Evolutionary conservation across 257 asterid genomes (phyloP).

Genomic region (Forsythia viridissima): DNA sequence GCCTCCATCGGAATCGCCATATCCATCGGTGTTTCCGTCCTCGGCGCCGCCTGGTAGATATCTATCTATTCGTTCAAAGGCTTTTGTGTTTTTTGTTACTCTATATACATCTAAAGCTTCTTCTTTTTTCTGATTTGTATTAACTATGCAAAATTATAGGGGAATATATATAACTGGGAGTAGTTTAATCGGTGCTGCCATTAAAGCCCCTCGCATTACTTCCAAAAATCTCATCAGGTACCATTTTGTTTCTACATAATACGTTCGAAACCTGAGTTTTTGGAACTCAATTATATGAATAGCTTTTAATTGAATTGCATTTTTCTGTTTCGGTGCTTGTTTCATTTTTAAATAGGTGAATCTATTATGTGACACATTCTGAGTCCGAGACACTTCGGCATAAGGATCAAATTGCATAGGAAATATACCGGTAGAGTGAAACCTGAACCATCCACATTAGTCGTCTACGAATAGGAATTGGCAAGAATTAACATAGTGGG

Average conservation of each 20-base stretch:
- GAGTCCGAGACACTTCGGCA: background rate
- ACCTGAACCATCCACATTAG: background rate
- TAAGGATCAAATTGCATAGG: slow-evolving; percentile 7
- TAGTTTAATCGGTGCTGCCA: slow-evolving; percentile 83
- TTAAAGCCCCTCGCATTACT: slow-evolving; percentile 81
- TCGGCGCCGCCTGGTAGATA: slow-evolving; percentile 93
- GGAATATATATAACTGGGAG: slow-evolving; percentile 83
- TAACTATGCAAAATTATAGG: slow-evolving; percentile 34
- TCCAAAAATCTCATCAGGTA: slow-evolving; percentile 84
- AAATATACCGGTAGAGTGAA: background rate
- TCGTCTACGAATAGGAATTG: slow-evolving; percentile 11
- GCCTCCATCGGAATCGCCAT: slow-evolving; percentile 90
- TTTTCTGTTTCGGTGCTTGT: background rate
- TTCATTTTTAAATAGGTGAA: slow-evolving; percentile 12
- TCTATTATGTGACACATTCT: slow-evolving; percentile 1
- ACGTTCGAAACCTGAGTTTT: background rate
- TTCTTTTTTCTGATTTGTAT: background rate
- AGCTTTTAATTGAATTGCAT: background rate
- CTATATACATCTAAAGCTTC: background rate
- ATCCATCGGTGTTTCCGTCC: slow-evolving; percentile 95
- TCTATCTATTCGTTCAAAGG: background rate
- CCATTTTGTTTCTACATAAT: background rate
- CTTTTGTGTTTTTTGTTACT: background rate
- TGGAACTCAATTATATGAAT: background rate
- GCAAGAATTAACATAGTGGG: background rate